Base-by-base conservation (phyloP, 306 rosid species). In the Hippophae tibetana region DNA sequence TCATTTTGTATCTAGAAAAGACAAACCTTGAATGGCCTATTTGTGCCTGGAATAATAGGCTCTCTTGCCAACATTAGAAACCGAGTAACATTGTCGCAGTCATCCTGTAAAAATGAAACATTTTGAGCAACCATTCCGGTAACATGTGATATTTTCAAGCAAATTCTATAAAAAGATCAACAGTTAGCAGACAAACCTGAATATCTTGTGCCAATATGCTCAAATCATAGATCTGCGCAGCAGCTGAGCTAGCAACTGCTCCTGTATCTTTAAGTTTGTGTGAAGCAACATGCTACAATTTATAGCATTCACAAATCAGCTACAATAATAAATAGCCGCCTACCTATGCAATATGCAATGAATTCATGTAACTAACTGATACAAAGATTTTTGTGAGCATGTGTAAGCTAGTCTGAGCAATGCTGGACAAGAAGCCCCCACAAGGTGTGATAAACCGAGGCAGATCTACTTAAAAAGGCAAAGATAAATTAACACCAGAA, bases 11-110 rank as follows among this genome's bases (percentile, higher is more conserved):
- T 62, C 31, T 11, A 14, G 42, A 63, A 53, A 25, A 43, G 57
- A 61, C 64, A 40, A 52, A 88, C 99, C 99, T 92, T 92, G 80
- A 92, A 92, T 70, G 74, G 94, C 74, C 76, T 80, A 78, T 88
- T 89, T 55, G 75, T 84, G 76, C 96, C 90, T 1, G 99, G 99
- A 80, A 92, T 86, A 59, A 92, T 85, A 45, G 99, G 99, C 59
- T 92, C 95, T 63, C 99, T 87, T 0, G 99, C 99, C 57, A 92
- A 82, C 76, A 88, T 82, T 41, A 87, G 80, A 66, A 92, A 92
- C 42, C 96, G 93, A 53, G 99, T 92, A 72, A 92, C 71, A 72
- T 92, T 92, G 75, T 82, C 96, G 46, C 73, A 60, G 62, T 88
- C 99, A 78, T 92, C 99, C 99, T 92, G 79, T 58, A 70, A 61